Evolutionary conservation across 1,284 basidiomycete genomes (phyloP).

Genomic region (Ganoderma multipileum): DNA sequence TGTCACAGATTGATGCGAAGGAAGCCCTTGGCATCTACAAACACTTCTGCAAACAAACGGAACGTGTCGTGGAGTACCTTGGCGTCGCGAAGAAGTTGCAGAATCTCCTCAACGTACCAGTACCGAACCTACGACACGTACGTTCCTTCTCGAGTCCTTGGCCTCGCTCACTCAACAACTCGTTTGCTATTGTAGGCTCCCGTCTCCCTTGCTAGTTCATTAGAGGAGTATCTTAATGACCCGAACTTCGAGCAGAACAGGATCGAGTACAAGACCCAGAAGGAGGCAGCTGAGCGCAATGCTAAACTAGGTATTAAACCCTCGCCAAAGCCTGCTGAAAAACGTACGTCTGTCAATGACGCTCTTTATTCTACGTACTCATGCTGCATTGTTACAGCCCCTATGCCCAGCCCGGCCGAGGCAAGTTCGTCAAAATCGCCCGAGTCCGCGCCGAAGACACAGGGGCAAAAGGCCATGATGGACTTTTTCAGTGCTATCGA

Average conservation of each 20-base stretch:
- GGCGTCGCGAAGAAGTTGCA: slow-evolving; percentile 93
- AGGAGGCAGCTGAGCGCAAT: slow-evolving; percentile 73
- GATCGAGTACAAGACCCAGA: slow-evolving; percentile 89
- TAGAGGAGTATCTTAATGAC: slow-evolving; percentile 96
- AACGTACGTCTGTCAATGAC: slow-evolving; percentile 29
- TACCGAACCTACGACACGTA: slow-evolving; percentile 94
- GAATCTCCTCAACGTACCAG: slow-evolving; percentile 90
- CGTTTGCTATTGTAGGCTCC: slow-evolving; percentile 69
- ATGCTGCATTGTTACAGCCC: slow-evolving; percentile 22
- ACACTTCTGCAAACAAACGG: slow-evolving; percentile 94
- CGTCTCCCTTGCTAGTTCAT: slow-evolving; percentile 88
- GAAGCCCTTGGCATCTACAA: slow-evolving; percentile 92
- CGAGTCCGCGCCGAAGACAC: slow-evolving; percentile 30
- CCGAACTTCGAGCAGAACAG: slow-evolving; percentile 97
- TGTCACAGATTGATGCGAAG: slow-evolving; percentile 92
- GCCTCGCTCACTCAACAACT: background rate
- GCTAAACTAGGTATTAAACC: slow-evolving; percentile 42
- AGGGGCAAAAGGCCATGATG: slow-evolving; percentile 52
- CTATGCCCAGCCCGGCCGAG: slow-evolving; percentile 31
- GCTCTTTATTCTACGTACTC: background rate
- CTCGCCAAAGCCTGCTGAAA: slow-evolving; percentile 36
- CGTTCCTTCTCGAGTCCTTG: background rate
- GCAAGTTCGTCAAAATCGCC: slow-evolving; percentile 36
- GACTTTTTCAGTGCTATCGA: slow-evolving; percentile 97
- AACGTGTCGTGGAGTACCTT: slow-evolving; percentile 93